A percentile compares a stretch with the other conserved stretches of the same genome.
phyloP scores from a whole-genome alignment of 805 yeast species.

The Cyberlindnera bimundalis region DNA sequence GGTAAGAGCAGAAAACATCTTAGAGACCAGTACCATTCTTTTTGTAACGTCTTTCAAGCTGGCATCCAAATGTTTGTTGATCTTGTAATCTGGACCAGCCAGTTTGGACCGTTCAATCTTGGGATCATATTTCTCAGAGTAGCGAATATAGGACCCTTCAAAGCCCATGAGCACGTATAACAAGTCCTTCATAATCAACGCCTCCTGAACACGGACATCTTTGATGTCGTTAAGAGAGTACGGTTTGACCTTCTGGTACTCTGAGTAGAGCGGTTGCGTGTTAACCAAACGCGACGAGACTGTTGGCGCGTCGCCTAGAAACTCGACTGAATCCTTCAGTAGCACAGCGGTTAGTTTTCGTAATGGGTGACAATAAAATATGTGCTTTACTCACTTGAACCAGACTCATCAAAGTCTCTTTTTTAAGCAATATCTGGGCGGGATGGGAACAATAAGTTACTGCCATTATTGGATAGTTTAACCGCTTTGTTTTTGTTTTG shows the following conservation, averaged over 20 bases:
- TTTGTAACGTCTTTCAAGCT: conserved; percentile 68
- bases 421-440: not conserved
- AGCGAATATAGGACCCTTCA: conserved; percentile 78
- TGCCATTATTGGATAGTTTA: not conserved
- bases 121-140: conserved; percentile 58
- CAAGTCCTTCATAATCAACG: conserved; percentile 66
- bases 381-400: conserved; percentile 4
- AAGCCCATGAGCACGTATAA: conserved; percentile 63
- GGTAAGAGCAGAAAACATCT: conserved; percentile 53
- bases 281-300: conserved; percentile 31
- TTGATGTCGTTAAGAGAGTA: conserved; percentile 44
- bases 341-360: conserved; percentile 2
- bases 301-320: conserved; percentile 23
- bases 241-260: conserved; percentile 35
- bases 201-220: conserved; percentile 64
- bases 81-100: conserved; percentile 70
- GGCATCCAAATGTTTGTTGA: conserved; percentile 69
- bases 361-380: not conserved
- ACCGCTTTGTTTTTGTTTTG: not conserved
- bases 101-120: conserved; percentile 37
- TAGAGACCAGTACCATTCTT: conserved; percentile 59
- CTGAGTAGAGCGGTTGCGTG: conserved; percentile 33
- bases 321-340: conserved; percentile 26
- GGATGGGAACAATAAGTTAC: not conserved
- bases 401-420: conserved; percentile 1